Base-by-base conservation (phyloP, 331 rosid species). In the Arachis monticola region DNA sequence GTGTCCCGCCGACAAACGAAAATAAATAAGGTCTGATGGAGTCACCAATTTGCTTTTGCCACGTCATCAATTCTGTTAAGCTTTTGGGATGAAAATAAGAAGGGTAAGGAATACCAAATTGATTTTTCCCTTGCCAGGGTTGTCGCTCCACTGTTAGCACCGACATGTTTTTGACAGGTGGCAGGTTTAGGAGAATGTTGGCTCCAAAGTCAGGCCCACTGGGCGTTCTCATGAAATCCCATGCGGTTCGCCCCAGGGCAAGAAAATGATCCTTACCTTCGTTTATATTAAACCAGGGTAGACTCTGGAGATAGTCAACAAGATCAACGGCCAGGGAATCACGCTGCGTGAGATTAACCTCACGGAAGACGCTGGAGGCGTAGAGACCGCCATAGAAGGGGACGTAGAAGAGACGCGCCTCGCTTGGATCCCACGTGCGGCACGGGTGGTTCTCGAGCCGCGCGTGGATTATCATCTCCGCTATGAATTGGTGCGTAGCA, bases 351-450 rank as follows among this genome's bases (percentile, higher is more conserved):
- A 64, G 74, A 69, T 93, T 87, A 8, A 82, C 5, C 6, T 91
- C 82, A 55, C 89, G 87, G 84, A 88, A 88, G 60, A 70, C 75
- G 85, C 96, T 83, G 2, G 97, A 91, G 1, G 84, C 87, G 74
- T 93, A 67, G 50, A 93, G 98, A 11, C 98, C 98, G 8, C 86
- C 97, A 79, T 93, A 93, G 87, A 91, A 93, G 0, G 98, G 98
- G 0, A 91, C 72, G 84, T 89, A 91, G 89, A 91, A 93, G 60
- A 93, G 35, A 44, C 60, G 1, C 0, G 98, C 98, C 1, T 69
- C 17, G 40, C 22, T 0, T 1, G 98, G 94, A 7, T 93, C 91
- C 81, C 70, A 35, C 44, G 92, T 88, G 40, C 97, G 93, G 38
- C 97, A 89, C 2, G 90, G 86, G 76, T 93, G 98, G 42, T 87